A percentile compares a stretch with the other conserved stretches of the same genome.
Conservation (phyloP, 306 rosid species). For the Cicer pinnatifidum region DNA sequence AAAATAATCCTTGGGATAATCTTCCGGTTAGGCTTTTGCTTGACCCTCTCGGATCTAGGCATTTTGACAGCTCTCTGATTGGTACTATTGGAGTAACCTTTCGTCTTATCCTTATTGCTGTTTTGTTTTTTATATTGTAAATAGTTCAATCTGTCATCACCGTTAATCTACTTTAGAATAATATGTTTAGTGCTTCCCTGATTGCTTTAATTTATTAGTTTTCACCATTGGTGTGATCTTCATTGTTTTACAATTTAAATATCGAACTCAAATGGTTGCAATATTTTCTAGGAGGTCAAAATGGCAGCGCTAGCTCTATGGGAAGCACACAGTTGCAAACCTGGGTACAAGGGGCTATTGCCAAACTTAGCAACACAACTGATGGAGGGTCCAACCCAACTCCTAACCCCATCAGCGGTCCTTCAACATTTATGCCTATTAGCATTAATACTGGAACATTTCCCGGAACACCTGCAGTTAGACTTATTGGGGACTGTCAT, state of each 20-base stretch:
- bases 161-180: neutral
- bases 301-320: conserved; percentile 69
- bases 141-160: neutral
- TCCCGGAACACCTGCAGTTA: conserved; percentile 99
- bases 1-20: neutral
- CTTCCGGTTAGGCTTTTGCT: neutral
- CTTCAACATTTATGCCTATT: conserved; percentile 92
- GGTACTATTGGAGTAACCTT: conserved; percentile 10
- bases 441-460: conserved; percentile 98
- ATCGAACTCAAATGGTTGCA: conserved; percentile 32
- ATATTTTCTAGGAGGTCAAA: conserved; percentile 74
- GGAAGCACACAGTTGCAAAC: conserved; percentile 95
- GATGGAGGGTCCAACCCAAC: conserved; percentile 83
- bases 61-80: neutral
- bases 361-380: conserved; percentile 83
- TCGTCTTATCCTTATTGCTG: conserved; percentile 10
- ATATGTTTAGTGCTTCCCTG: conserved; percentile 27
- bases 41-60: conserved; percentile 23
- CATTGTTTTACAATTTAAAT: conserved; percentile 17
- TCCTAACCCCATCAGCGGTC: conserved; percentile 90
- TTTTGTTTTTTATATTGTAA: neutral
- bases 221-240: neutral
- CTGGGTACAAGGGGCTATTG: conserved; percentile 99
- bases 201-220: neutral
- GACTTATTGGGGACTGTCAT: conserved; percentile 98